Base-by-base conservation (phyloP, 2,329 filamentous ascomycete genomes). In the Paecilomyces dactylethromorphus region DNA sequence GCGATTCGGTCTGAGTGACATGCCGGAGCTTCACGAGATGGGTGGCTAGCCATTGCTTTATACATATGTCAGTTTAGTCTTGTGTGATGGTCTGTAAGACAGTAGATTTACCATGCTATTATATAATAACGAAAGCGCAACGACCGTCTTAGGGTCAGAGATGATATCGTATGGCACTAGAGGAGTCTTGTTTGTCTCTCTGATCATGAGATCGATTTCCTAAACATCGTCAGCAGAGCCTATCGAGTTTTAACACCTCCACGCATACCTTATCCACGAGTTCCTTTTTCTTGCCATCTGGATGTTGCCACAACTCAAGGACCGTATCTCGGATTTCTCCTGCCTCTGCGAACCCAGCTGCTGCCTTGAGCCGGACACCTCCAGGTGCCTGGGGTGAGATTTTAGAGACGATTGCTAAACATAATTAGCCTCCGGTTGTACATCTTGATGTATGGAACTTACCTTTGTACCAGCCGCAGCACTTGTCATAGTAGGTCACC, bases 401-500 rank as follows among this genome's bases (percentile, higher is more conserved):
- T 53, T 74, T 88, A 35, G 88, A 88, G 54, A 96, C 89, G 8
- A 96, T 81, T 12, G 78, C 77, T 79, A 55, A 21, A 58, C 5
- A 55, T 3, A 55, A 49, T 66, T 60, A 63, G 55, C 39, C 45
- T 13, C 49, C 10, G 3, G 1, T 8, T 49, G 26, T 18, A 18
- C 21, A 15, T 24, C 6, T 49, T 49, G 8, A 49, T 18, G 33
- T 12, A 18, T 13, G 21, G n/a, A 50, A 45, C 64, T 62, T 64
- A 76, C 74, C 84, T 77, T 92, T 95, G 73, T 90, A 97, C 91
- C 91, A 97, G 62, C 86, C 85, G 70, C 86, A 90, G 74, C 93
- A 97, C 65, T 92, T 89, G 67, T 96, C 92, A 68, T 95, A 96
- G 76, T 97, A 97, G 53, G 90, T 88, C 74, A 90, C 86, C 83